These are phyloP conservation scores for Nyssa sinensis DNA, from an alignment of 148 eudicot genomes.

Conservation along the genomic window DNA sequence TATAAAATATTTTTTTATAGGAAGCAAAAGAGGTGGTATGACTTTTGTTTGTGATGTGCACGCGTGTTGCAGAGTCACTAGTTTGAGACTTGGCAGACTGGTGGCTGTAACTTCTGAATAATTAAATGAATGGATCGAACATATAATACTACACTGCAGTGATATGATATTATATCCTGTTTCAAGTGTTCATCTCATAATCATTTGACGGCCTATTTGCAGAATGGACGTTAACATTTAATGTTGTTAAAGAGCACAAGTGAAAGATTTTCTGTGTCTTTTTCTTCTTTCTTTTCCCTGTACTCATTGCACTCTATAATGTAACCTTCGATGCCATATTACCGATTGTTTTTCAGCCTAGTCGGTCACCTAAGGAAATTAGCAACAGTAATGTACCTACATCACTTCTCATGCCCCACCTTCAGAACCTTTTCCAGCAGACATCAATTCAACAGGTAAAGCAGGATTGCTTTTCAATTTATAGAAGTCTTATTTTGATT, in stretches of 20 bases:
- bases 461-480: constrained; percentile 1
- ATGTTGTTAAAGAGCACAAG: neutral
- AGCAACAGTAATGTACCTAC: constrained; percentile 46
- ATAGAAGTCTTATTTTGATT: neutral
- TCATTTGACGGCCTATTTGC: too few relatives aligned
- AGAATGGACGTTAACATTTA: too few relatives aligned
- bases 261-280: neutral
- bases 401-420: constrained; percentile 80
- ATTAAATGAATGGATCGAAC: too few relatives aligned
- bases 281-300: neutral
- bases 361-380: constrained; percentile 50
- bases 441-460: constrained; percentile 81
- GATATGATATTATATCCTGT: too few relatives aligned
- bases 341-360: constrained; percentile 37
- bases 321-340: neutral
- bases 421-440: constrained; percentile 90
- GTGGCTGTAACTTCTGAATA: neutral
- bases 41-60: neutral
- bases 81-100: neutral
- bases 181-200: too few relatives aligned
- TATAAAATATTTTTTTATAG: neutral
- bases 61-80: neutral
- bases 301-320: too few relatives aligned
- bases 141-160: too few relatives aligned
- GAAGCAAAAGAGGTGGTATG: neutral